phyloP scores from a whole-genome alignment of 2,329 filamentous ascomycete species.

The Cadophora gregata region DNA sequence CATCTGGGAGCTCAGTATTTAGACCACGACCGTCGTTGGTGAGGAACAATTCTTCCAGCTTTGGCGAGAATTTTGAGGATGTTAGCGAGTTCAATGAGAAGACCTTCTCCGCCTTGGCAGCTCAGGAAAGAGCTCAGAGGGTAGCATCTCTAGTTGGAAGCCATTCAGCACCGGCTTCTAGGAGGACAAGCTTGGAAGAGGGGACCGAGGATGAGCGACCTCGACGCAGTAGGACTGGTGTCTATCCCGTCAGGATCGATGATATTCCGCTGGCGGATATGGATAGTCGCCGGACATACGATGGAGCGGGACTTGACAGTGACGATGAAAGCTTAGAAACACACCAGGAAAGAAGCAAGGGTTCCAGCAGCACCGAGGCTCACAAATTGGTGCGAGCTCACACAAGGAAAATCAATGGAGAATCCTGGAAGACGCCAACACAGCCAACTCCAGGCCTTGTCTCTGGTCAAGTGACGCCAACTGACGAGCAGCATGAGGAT shows the following conservation, averaged over 20 bases:
- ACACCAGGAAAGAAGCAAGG: constrained; percentile 29
- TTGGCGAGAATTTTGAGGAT: constrained; percentile 23
- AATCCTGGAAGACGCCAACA: constrained; percentile 30
- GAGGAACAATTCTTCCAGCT: constrained; percentile 36
- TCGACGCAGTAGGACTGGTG: constrained; percentile 14
- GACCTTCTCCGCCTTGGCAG: constrained; percentile 42
- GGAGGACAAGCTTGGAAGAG: constrained; percentile 41
- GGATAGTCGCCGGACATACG: constrained; percentile 37
- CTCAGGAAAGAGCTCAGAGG: constrained; percentile 42
- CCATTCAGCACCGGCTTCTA: constrained; percentile 43
- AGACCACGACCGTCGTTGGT: constrained; percentile 39
- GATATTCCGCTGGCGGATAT: constrained; percentile 44
- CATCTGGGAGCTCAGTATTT: constrained; percentile 20
- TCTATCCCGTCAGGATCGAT: constrained; percentile 40
- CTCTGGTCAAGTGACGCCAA: constrained; percentile 55
- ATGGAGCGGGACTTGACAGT: constrained; percentile 35
- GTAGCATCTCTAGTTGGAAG: constrained; percentile 42
- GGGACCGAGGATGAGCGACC: constrained; percentile 33
- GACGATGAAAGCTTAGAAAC: constrained; percentile 37
- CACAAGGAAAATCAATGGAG: constrained; percentile 41
- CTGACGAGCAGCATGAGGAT: constrained; percentile 53
- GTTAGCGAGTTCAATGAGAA: constrained; percentile 40
- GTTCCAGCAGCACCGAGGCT: constrained; percentile 48
- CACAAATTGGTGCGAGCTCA: constrained; percentile 51
- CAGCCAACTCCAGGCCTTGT: constrained; percentile 33